Percentiles rank a stretch among this genome's conserved stretches.
These are phyloP conservation scores for Leptodermis oblonga DNA, from an alignment of 257 asterid genomes.

Conservation along the genomic window DNA sequence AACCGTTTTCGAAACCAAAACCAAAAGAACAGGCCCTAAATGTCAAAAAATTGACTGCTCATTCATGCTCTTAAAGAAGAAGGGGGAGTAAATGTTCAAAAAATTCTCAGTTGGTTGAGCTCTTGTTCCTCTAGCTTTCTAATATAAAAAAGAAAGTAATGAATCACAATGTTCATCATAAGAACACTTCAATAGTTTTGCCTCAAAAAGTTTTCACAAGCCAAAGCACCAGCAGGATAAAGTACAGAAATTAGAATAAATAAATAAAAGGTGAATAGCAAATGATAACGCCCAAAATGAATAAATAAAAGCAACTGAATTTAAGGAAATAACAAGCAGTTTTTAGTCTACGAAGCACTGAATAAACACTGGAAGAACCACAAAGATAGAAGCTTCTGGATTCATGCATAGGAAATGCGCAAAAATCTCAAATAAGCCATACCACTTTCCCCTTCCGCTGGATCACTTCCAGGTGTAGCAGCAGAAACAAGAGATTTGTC, in stretches of 20 bases:
- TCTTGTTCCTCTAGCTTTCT: not conserved
- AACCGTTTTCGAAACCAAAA: too few species aligned
- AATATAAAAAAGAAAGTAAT: not conserved
- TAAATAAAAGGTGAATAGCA: not conserved
- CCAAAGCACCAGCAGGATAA: not conserved
- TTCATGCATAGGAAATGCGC: not conserved
- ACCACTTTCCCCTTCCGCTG: conserved; percentile 56
- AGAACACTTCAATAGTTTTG: not conserved
- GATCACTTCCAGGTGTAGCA: conserved; percentile 39
- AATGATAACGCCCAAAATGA: too few species aligned
- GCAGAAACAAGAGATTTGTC: conserved; percentile 45
- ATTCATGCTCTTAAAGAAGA: too few species aligned
- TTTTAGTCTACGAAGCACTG: not conserved
- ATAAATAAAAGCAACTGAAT: too few species aligned
- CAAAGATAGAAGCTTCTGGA: not conserved
- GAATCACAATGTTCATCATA: not conserved
- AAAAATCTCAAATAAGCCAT: conserved; percentile 10
- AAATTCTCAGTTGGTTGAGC: not conserved
- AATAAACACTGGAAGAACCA: not conserved
- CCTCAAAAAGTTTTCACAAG: not conserved
- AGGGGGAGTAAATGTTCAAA: not conserved
- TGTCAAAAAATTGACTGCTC: too few species aligned
- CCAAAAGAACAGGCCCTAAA: too few species aligned
- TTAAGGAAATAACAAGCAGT: not conserved
- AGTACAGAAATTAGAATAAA: too few species aligned